Percentiles rank a stretch among this genome's conserved stretches.
Evolutionary conservation across 2,329 filamentous ascomycete species (phyloP).

Genomic region (Apiospora malaysiana): DNA sequence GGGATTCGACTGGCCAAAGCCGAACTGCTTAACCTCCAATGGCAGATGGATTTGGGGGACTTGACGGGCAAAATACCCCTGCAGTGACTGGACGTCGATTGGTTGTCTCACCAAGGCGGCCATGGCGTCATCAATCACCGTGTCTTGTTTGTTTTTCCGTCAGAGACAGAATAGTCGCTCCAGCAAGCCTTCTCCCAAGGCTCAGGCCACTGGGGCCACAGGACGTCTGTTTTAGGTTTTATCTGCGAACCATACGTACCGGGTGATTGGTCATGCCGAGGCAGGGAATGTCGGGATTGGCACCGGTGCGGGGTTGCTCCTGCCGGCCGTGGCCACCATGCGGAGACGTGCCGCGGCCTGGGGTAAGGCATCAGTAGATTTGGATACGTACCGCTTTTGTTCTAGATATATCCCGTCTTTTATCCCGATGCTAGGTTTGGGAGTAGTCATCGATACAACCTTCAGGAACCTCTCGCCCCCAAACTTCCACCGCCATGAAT

Average conservation of each 20-base stretch:
- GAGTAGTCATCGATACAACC: no score
- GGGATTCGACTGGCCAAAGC: slow-evolving; percentile 96
- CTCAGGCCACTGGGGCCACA: no score
- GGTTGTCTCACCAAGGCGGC: slow-evolving; percentile 88
- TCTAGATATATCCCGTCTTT: no score
- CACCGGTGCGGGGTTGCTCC: neutral
- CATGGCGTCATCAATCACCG: no score
- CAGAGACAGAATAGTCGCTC: no score
- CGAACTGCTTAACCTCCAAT: slow-evolving; percentile 92
- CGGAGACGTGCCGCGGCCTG: neutral
- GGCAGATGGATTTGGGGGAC: slow-evolving; percentile 84
- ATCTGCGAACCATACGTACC: neutral
- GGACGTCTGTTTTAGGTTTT: neutral
- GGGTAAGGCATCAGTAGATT: neutral
- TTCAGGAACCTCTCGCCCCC: no score
- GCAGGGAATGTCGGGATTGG: neutral
- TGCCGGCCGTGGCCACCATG: neutral
- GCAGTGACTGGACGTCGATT: slow-evolving; percentile 80
- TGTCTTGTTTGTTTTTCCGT: no score
- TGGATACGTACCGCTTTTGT: neutral
- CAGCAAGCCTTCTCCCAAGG: no score
- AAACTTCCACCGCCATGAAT: slow-evolving; percentile 24
- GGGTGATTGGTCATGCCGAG: neutral
- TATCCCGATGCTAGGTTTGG: no score
- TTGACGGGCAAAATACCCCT: slow-evolving; percentile 76